These are phyloP conservation scores for Calonectria multiphialidica DNA, from an alignment of 2,329 filamentous ascomycete genomes.

Conservation along the genomic window DNA sequence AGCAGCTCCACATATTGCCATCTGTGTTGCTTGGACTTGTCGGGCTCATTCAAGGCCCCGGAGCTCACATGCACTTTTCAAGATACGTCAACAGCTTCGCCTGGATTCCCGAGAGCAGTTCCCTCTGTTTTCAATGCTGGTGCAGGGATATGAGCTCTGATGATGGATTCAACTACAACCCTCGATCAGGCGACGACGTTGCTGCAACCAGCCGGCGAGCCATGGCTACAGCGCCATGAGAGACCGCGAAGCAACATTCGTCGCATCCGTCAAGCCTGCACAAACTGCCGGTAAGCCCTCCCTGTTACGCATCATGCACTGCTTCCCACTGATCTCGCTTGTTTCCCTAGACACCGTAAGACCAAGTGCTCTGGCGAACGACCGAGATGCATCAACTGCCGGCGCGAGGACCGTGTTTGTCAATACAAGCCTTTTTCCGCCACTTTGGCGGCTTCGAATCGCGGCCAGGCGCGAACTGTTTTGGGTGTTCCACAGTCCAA, in stretches of 20 bases:
- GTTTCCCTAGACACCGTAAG: constrained; percentile 23
- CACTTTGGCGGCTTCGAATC: constrained; percentile 2
- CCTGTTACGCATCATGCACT: not conserved
- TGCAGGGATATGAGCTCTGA: not conserved
- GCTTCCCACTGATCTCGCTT: not conserved
- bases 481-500: not conserved
- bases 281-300: constrained; percentile 20
- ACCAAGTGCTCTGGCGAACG: constrained; percentile 30
- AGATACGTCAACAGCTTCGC: not conserved
- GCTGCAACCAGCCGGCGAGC: not conserved
- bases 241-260: constrained; percentile 18
- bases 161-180: constrained; percentile 1
- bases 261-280: constrained; percentile 29
- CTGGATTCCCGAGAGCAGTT: not conserved
- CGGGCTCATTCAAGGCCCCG: not conserved
- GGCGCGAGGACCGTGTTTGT: constrained; percentile 22
- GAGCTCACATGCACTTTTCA: not conserved
- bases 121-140: not conserved
- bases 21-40: not conserved
- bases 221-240: not conserved
- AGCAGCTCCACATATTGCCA: not conserved
- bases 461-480: not conserved
- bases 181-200: not conserved
- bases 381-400: constrained; percentile 25
- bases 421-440: constrained; percentile 24